Evolutionary conservation across 129 eudicot species (phyloP), one percentile per base, ranked within the genome.

Genomic region (Gnaphalium uliginosum): DNA sequence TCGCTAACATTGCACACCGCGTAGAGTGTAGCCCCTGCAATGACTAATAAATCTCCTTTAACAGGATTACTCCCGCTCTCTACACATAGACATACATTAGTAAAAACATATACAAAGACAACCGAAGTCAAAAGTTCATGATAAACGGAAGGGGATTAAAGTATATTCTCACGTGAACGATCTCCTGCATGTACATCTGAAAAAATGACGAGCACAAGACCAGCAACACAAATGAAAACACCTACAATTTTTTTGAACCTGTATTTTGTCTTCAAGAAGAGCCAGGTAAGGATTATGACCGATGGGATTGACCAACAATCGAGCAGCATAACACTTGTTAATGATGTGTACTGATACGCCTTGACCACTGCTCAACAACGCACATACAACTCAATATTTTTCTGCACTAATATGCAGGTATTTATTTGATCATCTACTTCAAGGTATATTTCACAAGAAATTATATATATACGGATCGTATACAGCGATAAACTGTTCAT

Each of bases 251-350:
- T 90, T 77, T 66, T 81, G 86, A 74, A 78, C 69, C 62, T 85
- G 73, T 93, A 90, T 76, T 85, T 88, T 57, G 98, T 93, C 86
- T 90, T 90, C 87, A 93, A 85, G 79, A 93, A 93, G 39, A 88
- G 68, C 96, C 96, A 83, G 2, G 96, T 93, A 48, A 93, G 85
- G 73, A 93, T 56, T 61, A 93, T 86, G 80, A 93, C 98, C 18
- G 86, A 81, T 30, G 98, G 98, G 71, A 93, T 93, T 17, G 96
- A 77, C 98, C 98, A 93, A 81, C 96, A 93, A 86, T 93, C 98
- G 86, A 93, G 86, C 61, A 93, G 88, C 92, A 90, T 93, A 25
- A 93, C 95, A 54, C 98, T 93, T 69, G 98, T 93, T 76, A 93
- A 68, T 21, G 98, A 90, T 35, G 98, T 93, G 83, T 88, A 93